Evolutionary conservation across 2,329 filamentous ascomycete species (phyloP).

Genomic region (Erysiphe neolycopersici): DNA sequence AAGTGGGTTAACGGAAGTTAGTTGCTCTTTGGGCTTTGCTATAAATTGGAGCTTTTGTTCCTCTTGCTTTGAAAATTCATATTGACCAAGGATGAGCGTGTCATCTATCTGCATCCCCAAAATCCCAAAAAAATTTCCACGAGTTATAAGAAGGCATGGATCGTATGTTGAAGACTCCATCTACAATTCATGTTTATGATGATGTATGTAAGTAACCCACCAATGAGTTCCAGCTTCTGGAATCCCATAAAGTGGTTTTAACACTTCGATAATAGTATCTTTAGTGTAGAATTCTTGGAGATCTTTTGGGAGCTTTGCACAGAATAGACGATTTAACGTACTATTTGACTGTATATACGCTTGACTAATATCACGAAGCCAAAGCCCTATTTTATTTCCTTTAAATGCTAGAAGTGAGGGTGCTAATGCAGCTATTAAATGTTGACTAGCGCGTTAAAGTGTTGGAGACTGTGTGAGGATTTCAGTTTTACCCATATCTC

Average conservation of each 20-base stretch:
- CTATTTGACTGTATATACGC: neutral
- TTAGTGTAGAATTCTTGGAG: neutral
- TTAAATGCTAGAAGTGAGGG: neutral
- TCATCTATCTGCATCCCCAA: no score
- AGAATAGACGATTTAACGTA: neutral
- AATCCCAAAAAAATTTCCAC: no score
- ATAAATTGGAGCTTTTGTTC: no score
- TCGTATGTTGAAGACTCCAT: no score
- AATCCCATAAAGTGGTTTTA: neutral
- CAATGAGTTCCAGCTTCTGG: neutral
- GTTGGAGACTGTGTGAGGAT: neutral
- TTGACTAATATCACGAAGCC: neutral
- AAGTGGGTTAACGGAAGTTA: no score
- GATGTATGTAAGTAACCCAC: neutral
- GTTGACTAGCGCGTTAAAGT: neutral
- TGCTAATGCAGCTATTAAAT: neutral
- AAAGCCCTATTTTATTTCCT: neutral
- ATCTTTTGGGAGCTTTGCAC: neutral
- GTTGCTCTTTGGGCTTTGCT: no score
- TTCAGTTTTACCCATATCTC: neutral
- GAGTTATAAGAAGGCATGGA: no score
- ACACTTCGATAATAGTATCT: neutral
- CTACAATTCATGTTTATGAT: neutral
- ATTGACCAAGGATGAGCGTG: no score
- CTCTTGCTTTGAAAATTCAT: no score